These are phyloP conservation scores for Zygoascus flipseniorum DNA, from an alignment of 805 yeast species.

Conservation along the genomic window DNA sequence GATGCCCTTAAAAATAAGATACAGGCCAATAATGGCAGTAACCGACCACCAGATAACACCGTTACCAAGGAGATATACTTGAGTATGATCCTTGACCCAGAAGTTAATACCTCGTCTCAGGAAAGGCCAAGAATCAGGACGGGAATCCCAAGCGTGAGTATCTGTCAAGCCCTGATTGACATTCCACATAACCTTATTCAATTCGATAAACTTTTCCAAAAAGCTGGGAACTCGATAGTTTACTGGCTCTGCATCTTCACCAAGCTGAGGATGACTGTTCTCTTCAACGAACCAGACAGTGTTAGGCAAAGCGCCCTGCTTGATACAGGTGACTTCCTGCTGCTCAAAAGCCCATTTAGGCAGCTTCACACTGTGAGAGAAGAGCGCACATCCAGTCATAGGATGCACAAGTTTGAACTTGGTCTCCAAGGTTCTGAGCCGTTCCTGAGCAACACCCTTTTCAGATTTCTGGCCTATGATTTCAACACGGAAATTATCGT, in stretches of 20 bases:
- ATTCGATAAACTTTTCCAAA: conserved; percentile 44
- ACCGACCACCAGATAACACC: conserved; percentile 46
- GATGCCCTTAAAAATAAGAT: conserved; percentile 21
- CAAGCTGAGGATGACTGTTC: conserved; percentile 47
- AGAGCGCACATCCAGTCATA: conserved; percentile 58
- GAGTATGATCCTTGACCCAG: conserved; percentile 38
- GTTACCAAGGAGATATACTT: conserved; percentile 59
- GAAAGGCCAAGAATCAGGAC: conserved; percentile 60
- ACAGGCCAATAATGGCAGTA: conserved; percentile 25
- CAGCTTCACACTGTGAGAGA: conserved; percentile 63
- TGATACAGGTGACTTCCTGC: conserved; percentile 82
- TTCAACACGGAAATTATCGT: conserved; percentile 62
- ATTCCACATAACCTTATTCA: conserved; percentile 49
- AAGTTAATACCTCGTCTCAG: conserved; percentile 50
- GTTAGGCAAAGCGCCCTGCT: conserved; percentile 57
- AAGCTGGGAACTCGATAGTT: conserved; percentile 34
- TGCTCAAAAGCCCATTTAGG: conserved; percentile 84
- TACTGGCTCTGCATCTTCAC: conserved; percentile 27
- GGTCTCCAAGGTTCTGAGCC: conserved; percentile 51
- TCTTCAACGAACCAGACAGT: conserved; percentile 70
- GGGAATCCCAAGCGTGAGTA: conserved; percentile 42
- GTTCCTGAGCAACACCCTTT: conserved; percentile 31
- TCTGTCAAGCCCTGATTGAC: conserved; percentile 40
- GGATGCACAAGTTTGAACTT: conserved; percentile 61
- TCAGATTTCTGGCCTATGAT: conserved; percentile 34